Evolutionary conservation across 2,329 filamentous ascomycete species (phyloP).

Genomic region (Cladosporium halotolerans): DNA sequence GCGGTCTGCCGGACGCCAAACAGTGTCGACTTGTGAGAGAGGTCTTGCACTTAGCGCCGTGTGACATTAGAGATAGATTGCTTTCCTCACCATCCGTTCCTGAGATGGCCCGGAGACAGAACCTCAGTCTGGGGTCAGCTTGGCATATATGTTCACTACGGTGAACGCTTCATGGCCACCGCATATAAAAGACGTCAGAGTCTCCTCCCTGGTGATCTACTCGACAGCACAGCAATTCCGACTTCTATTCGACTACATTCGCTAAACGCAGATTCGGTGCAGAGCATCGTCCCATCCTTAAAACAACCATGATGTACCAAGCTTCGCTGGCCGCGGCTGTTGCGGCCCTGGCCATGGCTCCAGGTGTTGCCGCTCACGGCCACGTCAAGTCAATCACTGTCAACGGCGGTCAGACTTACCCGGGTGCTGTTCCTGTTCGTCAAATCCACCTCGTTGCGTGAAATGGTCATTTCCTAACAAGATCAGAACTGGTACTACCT

Average conservation of each 20-base stretch:
- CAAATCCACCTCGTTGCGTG: background rate
- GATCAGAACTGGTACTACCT: conserved; percentile 7
- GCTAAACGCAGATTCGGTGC: conserved; percentile 2
- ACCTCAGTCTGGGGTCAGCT: conserved; percentile 5
- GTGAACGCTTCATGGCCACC: background rate
- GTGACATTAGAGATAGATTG: conserved; percentile 12
- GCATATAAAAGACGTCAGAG: background rate
- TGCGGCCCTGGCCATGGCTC: conserved; percentile 6
- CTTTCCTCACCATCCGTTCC: conserved; percentile 4
- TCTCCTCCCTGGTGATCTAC: background rate
- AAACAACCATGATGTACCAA: conserved; percentile 8
- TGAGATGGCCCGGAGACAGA: conserved; percentile 5
- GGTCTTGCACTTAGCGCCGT: background rate
- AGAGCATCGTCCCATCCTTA: conserved; percentile 1
- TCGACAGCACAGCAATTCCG: background rate
- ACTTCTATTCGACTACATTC: background rate
- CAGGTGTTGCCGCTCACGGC: conserved; percentile 37
- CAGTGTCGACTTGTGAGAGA: background rate
- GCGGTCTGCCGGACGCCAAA: too few species aligned
- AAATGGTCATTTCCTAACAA: background rate
- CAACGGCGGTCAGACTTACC: conserved; percentile 38
- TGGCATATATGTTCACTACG: background rate
- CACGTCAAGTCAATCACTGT: conserved; percentile 37
- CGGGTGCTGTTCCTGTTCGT: conserved; percentile 2
- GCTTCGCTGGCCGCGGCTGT: conserved; percentile 4